A percentile compares a stretch with the other conserved stretches of the same genome.
Conservation (phyloP, 371 early-diverging fungal species). For the Mucor sp. region DNA sequence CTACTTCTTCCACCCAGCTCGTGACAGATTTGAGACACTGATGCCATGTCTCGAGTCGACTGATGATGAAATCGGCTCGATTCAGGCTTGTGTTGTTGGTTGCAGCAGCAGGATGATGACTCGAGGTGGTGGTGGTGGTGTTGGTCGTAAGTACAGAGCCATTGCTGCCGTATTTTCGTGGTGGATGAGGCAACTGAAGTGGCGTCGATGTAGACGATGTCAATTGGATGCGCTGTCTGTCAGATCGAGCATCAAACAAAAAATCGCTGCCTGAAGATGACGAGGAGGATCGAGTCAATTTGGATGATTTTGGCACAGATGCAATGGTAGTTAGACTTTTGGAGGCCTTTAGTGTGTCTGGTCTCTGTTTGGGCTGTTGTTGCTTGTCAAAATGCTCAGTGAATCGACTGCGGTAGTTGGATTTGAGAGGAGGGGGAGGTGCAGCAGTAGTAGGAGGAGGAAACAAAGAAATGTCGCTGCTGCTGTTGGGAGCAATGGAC, state of each 20-base stretch:
- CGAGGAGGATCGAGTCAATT: background rate
- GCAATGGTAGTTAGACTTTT: background rate
- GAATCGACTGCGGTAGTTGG: conserved; percentile 27
- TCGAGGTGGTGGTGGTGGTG: background rate
- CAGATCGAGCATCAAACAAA: background rate
- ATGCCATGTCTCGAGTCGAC: conserved; percentile 34
- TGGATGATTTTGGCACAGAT: background rate
- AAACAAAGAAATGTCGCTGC: too few species aligned
- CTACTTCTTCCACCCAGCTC: conserved; percentile 36
- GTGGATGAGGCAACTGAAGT: conserved; percentile 6
- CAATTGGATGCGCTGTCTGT: background rate
- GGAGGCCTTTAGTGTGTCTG: background rate
- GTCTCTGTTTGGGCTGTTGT: background rate
- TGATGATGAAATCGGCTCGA: conserved; percentile 39
- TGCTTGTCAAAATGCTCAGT: conserved; percentile 37
- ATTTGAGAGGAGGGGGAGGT: conserved; percentile 2
- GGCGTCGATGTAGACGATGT: conserved; percentile 14
- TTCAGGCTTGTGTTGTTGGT: conserved; percentile 8
- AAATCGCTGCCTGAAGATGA: background rate
- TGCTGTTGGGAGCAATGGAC: background rate
- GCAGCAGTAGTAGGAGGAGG: background rate
- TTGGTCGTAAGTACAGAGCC: conserved; percentile 7
- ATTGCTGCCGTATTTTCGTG: conserved; percentile 14
- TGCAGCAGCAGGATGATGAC: background rate
- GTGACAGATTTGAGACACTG: conserved; percentile 29